A percentile compares a stretch with the other conserved stretches of the same genome.
phyloP scores from a whole-genome alignment of 805 yeast genomes.

The Spathaspora gorwiae region DNA sequence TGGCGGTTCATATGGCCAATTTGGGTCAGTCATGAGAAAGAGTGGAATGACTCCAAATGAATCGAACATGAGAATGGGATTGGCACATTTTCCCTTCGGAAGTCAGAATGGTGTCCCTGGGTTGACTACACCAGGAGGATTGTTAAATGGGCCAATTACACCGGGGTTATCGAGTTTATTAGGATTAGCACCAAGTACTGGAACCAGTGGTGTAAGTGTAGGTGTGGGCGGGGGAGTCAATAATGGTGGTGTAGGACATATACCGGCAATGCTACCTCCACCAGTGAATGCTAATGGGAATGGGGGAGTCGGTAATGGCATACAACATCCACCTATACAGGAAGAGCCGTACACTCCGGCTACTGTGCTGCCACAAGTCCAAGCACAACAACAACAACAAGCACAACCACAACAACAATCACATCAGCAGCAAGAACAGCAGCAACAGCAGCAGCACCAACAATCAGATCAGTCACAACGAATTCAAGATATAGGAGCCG shows the following conservation, averaged over 20 bases:
- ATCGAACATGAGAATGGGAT: constrained; percentile 62
- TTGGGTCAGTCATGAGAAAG: constrained; percentile 25
- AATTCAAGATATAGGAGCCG: background rate
- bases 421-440: constrained; percentile 3
- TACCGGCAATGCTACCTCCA: background rate
- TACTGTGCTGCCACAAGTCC: background rate
- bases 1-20: constrained; percentile 16
- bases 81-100: constrained; percentile 26
- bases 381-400: constrained; percentile 6
- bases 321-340: background rate
- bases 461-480: constrained; percentile 1
- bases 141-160: constrained; percentile 42
- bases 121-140: constrained; percentile 32
- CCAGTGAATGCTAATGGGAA: background rate
- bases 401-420: constrained; percentile 10
- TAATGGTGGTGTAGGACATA: background rate
- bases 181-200: constrained; percentile 20
- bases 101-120: constrained; percentile 27
- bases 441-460: constrained; percentile 5
- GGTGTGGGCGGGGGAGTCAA: background rate
- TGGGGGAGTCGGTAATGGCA: background rate
- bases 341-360: constrained; percentile 1
- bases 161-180: constrained; percentile 43
- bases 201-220: background rate
- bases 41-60: constrained; percentile 77